phyloP scores from a whole-genome alignment of 805 yeast genomes.

The Cyberlindnera lachancei region DNA sequence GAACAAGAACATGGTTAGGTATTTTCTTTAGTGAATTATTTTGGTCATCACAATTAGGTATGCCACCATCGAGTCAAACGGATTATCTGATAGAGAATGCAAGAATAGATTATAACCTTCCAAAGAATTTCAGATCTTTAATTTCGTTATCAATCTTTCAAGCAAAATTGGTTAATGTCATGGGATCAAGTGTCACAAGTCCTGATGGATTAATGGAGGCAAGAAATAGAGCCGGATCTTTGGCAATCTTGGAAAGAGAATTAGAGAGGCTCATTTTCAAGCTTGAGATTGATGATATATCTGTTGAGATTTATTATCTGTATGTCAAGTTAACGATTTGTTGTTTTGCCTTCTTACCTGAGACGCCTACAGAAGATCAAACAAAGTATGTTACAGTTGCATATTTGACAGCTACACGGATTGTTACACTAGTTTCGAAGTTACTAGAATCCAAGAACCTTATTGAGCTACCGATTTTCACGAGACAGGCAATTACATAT shows the following conservation, averaged over 20 bases:
- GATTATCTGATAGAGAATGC: conserved; percentile 81
- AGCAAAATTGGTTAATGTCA: conserved; percentile 70
- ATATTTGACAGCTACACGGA: conserved; percentile 71
- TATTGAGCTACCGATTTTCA: conserved; percentile 79
- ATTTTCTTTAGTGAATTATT: conserved; percentile 84
- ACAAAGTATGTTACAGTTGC: conserved; percentile 78
- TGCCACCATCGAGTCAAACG: conserved; percentile 80
- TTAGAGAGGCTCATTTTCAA: conserved; percentile 63
- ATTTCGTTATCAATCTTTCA: conserved; percentile 75
- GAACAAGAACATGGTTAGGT: conserved; percentile 89
- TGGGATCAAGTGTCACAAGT: conserved; percentile 80
- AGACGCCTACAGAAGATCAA: conserved; percentile 81
- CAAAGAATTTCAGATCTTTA: conserved; percentile 63
- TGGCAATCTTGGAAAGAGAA: conserved; percentile 73
- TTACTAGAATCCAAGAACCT: conserved; percentile 61
- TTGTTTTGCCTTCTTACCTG: conserved; percentile 86
- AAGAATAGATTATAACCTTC: conserved; percentile 52
- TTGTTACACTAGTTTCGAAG: conserved; percentile 70
- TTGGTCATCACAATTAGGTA: conserved; percentile 81
- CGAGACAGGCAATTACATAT: conserved; percentile 79
- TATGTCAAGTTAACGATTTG: conserved; percentile 78
- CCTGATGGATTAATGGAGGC: conserved; percentile 90
- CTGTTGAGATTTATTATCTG: conserved; percentile 69
- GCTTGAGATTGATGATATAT: conserved; percentile 56
- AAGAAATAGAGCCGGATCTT: conserved; percentile 68